phyloP scores from a whole-genome alignment of 148 eudicot genomes.

The Spergularia marina region DNA sequence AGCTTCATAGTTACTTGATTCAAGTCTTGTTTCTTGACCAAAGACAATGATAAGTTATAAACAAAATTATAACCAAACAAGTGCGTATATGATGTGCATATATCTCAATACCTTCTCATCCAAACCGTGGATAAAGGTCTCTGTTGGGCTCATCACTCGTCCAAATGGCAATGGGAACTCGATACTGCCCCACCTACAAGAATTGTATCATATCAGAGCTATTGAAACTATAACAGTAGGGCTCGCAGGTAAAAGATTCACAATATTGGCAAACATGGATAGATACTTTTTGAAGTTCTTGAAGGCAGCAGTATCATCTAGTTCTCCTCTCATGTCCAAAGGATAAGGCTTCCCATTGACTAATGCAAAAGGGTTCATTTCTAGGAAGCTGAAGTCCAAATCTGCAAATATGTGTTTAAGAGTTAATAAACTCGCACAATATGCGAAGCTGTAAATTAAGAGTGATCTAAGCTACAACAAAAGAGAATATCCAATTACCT shows the following conservation, averaged over 20 bases:
- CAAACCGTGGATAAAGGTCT: conserved; percentile 82
- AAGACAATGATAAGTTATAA: neutral
- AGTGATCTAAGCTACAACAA: neutral
- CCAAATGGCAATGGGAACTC: conserved; percentile 99
- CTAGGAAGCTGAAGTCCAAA: conserved; percentile 92
- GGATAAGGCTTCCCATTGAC: conserved; percentile 96
- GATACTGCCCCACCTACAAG: conserved; percentile 77
- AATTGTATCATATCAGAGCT: neutral
- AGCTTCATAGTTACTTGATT: neutral
- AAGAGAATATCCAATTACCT: conserved; percentile 42
- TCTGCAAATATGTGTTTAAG: conserved; percentile 34
- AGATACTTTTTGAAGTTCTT: conserved; percentile 49
- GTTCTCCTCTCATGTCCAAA: conserved; percentile 97
- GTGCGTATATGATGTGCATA: neutral
- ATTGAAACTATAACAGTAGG: neutral
- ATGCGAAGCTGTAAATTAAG: neutral
- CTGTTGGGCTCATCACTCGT: conserved; percentile 94
- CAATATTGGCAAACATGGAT: conserved; percentile 5
- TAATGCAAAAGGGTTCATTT: conserved; percentile 96
- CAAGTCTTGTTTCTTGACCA: neutral
- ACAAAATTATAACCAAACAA: neutral
- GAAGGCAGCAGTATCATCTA: conserved; percentile 91
- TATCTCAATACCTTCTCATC: conserved; percentile 78
- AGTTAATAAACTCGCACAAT: neutral
- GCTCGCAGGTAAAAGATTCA: neutral